Evolutionary conservation across 2,329 filamentous ascomycete species (phyloP), one percentile per base, ranked within the genome.

Genomic region (Ampelomyces quisqualis): DNA sequence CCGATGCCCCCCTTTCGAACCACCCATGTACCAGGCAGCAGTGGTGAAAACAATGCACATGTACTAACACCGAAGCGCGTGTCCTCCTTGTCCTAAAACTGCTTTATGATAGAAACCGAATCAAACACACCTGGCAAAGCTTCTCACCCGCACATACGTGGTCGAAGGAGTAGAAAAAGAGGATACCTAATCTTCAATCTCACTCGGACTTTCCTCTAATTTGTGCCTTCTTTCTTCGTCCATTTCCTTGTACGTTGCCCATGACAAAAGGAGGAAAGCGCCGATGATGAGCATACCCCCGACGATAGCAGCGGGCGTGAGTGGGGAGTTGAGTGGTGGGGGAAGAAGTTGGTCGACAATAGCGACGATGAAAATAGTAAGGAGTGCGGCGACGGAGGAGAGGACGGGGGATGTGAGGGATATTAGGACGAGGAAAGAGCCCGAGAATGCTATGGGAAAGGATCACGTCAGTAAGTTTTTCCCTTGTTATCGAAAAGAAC

Each of bases 291-390:
- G 75, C 19, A 86, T 62, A 0, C 93, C 91, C n/a, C 93, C 93
- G 0, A 81, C 60, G 9, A 97, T 76, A 3, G 91, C 87, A 0
- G 90, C 86, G 3, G 77, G 72, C 36, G 84, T 86, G 14, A 95
- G 74, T 0, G 86, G 81, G 55, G 85, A 77, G 34, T 91, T 88
- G n/a, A 77, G 61, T 2, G 74, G 74, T 4, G 72, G 72, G 0
- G 88, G 94, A 29, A 90, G 75, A 41, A 90, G 65, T 82, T 93
- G 94, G 69, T 98, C 93, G 40, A 88, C 88, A 20, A 97, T 74
- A 1, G 91, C 93, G 5, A 98, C 93, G 46, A 97, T 81, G 76
- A 98, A 97, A 53, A 98, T 98, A 15, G 93, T 98, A 32, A 98
- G 76, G 5, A 98, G 79, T 2, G 91, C 89, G 1, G 93, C 93